Conservation (phyloP, 129 eudicot species). For the Centrapalus pauciflorus region DNA sequence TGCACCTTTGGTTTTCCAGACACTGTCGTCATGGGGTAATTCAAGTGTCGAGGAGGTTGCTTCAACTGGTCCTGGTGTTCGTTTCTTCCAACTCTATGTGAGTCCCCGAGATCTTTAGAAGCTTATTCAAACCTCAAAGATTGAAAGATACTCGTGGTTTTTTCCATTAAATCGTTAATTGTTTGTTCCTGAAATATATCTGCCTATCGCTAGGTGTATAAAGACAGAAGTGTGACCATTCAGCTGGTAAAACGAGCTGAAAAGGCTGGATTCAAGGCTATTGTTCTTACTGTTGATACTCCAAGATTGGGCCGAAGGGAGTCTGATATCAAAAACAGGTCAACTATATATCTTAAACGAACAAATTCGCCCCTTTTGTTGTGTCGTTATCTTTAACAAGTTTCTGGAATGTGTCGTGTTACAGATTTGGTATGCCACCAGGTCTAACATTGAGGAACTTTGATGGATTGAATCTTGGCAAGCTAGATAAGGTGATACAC, state of each 20-base stretch:
- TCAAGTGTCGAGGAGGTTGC: slow-evolving; percentile 93
- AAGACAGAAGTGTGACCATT: slow-evolving; percentile 69
- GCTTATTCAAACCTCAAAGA: not conserved
- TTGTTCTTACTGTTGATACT: slow-evolving; percentile 91
- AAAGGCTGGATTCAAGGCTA: slow-evolving; percentile 94
- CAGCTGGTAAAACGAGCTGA: slow-evolving; percentile 89
- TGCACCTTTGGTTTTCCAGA: slow-evolving; percentile 30
- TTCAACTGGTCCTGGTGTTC: slow-evolving; percentile 89
- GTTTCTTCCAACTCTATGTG: slow-evolving; percentile 94
- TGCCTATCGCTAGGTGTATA: slow-evolving; percentile 54
- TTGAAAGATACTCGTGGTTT: not conserved
- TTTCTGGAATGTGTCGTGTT: not conserved
- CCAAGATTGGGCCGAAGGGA: slow-evolving; percentile 95
- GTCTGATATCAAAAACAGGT: slow-evolving; percentile 96
- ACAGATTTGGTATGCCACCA: slow-evolving; percentile 72
- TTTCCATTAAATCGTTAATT: not conserved
- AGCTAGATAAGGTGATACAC: slow-evolving; percentile 60
- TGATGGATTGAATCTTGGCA: slow-evolving; percentile 77
- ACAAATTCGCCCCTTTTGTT: not conserved
- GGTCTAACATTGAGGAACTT: slow-evolving; percentile 70
- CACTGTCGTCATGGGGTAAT: slow-evolving; percentile 88
- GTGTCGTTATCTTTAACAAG: not conserved
- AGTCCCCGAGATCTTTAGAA: slow-evolving; percentile 25
- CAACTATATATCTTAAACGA: not conserved
- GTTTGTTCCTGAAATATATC: not conserved